These are phyloP conservation scores for Geotrichum ghanense DNA, from an alignment of 805 yeast genomes.

Conservation along the genomic window DNA sequence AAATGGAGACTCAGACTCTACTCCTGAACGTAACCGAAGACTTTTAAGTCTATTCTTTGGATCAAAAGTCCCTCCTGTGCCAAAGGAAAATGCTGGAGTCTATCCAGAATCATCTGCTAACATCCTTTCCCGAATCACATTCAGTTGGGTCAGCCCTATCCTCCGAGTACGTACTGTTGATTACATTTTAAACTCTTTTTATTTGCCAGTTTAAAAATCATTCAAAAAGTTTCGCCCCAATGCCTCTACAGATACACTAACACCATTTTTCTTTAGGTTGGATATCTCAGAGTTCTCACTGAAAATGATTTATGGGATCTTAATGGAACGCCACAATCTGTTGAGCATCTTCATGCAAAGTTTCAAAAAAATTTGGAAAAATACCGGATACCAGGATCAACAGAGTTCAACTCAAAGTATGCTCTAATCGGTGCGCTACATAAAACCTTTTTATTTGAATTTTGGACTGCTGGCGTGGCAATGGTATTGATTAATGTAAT, in stretches of 20 bases:
- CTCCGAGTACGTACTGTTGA: background rate
- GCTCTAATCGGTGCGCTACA: slow-evolving; percentile 24
- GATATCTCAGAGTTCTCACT: slow-evolving; percentile 51
- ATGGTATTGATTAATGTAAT: slow-evolving; percentile 24
- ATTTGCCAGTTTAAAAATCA: too few relatives aligned
- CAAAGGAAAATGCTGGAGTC: background rate
- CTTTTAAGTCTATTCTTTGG: background rate
- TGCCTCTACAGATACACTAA: too few relatives aligned
- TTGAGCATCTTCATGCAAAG: slow-evolving; percentile 27
- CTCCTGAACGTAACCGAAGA: too few relatives aligned
- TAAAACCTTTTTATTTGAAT: slow-evolving; percentile 25
- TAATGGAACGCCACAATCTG: slow-evolving; percentile 27
- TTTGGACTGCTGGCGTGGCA: slow-evolving; percentile 25
- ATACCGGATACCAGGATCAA: slow-evolving; percentile 13
- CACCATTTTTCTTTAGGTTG: slow-evolving; percentile 29
- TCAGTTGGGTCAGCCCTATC: background rate
- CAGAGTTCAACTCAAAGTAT: slow-evolving; percentile 11
- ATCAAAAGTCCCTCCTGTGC: background rate
- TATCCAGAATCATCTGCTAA: background rate
- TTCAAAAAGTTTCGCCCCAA: too few relatives aligned
- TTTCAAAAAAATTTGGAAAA: slow-evolving; percentile 25
- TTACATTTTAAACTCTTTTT: too few relatives aligned
- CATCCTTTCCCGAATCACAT: background rate
- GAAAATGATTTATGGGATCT: slow-evolving; percentile 43
- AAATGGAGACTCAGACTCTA: too few relatives aligned